Base-by-base conservation (phyloP, 345 rosid genomes). In the Salix exigua region DNA sequence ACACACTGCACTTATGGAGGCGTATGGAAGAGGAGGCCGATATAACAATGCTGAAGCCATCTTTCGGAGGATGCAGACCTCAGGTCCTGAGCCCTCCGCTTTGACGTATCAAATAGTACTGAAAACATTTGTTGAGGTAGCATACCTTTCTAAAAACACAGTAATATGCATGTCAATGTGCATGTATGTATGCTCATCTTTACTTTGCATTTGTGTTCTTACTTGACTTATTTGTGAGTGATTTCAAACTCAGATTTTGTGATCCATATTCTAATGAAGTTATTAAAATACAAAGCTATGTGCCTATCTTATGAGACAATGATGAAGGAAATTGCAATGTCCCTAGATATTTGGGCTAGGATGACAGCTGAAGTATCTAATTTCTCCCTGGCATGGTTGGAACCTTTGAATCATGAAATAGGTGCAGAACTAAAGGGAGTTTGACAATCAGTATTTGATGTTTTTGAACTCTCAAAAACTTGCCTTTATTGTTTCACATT, bases 61-160 rank as follows among this genome's bases (percentile, higher is more conserved):
- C 33, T 96, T 96, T 83, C 80, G 92, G 68, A 91, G 99, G 82
- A 93, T 93, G 99, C 96, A 88, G 87, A 81, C 94, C 74, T 86
- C 89, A 58, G 97, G 98, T 23, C 99, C 99, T 68, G 89, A 88
- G 80, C 99, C 99, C 71, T 96, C 99, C 66, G 94, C 94, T 75
- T 30, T 96, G 75, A 93, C 98, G 8, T 93, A 91, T 91, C 99
- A 96, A 85, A 89, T 96, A 67, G 90, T 93, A 70, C 91, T 96
- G 21, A 91, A 91, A 84, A 84, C 85, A 55, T 92, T 93, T 73
- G 97, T 96, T 30, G 91, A 93, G 86, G 97, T 91, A 82, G 68
- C 67, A 25, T 55, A 65, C 31, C 71, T 62, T 38, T 53, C 33
- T 51, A 55, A 66, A 5, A 31, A 26, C 48, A 26, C 50, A 35